Conservation (phyloP, 2,329 filamentous ascomycete species). For the Penicillium sp. region DNA sequence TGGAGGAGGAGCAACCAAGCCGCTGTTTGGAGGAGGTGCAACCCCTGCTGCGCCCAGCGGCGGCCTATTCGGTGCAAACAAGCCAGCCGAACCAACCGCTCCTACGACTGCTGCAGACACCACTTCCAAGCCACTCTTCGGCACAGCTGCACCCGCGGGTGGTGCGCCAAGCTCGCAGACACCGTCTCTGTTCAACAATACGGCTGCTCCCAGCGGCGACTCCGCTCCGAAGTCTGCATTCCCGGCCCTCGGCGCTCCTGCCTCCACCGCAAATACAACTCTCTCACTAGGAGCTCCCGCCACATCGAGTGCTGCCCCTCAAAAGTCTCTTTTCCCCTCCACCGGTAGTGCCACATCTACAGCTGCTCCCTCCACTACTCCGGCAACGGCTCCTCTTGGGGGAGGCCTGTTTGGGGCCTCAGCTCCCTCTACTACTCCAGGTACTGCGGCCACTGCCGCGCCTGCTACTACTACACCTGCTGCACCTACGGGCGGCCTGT, state of each 20-base stretch:
- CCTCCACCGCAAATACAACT: conserved; percentile 17
- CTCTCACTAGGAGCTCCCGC: conserved; percentile 27
- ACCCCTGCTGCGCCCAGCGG: conserved; percentile 24
- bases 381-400: conserved; percentile 31
- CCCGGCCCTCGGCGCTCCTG: conserved; percentile 22
- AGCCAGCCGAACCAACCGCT: conserved; percentile 32
- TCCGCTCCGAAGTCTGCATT: conserved; percentile 31
- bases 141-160: conserved; percentile 20
- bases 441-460: conserved; percentile 32
- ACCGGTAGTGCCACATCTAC: conserved; percentile 33
- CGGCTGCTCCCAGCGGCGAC: conserved; percentile 27
- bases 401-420: conserved; percentile 31
- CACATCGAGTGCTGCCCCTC: conserved; percentile 34
- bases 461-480: conserved; percentile 29
- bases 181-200: conserved; percentile 34
- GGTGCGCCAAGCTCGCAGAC: conserved; percentile 22
- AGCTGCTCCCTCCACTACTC: conserved; percentile 33
- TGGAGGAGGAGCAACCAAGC: conserved; percentile 28
- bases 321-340: conserved; percentile 36
- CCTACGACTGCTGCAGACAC: conserved; percentile 26
- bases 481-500: conserved; percentile 22
- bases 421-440: conserved; percentile 29
- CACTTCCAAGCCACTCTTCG: conserved; percentile 33
- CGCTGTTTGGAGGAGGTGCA: conserved; percentile 27
- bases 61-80: conserved; percentile 33